phyloP scores from a whole-genome alignment of 306 rosid species.

The Ammopiptanthus mongolicus region DNA sequence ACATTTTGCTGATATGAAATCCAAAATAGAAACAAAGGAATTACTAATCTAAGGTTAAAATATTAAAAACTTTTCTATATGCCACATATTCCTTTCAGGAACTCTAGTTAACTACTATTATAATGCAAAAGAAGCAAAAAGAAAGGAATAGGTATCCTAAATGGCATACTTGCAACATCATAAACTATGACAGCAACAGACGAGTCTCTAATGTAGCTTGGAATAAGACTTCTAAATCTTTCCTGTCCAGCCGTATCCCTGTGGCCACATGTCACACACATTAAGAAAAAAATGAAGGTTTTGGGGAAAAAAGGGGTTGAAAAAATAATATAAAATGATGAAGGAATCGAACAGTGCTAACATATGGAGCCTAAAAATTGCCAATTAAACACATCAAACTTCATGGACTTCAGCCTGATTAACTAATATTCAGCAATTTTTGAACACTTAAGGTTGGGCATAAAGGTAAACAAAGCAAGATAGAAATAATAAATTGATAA shows the following conservation, averaged over 20 bases:
- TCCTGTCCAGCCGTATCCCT: slow-evolving; percentile 56
- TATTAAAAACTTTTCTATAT: not conserved
- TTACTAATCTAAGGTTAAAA: not conserved
- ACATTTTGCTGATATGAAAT: not conserved
- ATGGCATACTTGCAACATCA: slow-evolving; percentile 42
- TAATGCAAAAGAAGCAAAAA: not conserved
- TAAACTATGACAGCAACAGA: slow-evolving; percentile 45
- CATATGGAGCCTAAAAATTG: not conserved
- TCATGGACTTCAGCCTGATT: not conserved
- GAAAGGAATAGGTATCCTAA: slow-evolving; percentile 5
- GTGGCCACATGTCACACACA: not conserved
- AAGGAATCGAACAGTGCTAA: not conserved
- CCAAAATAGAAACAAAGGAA: not conserved
- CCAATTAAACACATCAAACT: slow-evolving; percentile 3
- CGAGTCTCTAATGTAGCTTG: slow-evolving; percentile 48
- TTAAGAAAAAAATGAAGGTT: not conserved
- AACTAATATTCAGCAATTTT: not conserved
- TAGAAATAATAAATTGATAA: not conserved
- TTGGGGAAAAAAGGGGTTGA: not conserved
- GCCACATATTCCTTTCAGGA: not conserved
- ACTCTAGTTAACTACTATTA: not conserved
- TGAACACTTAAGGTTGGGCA: not conserved
- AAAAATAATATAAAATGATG: not conserved
- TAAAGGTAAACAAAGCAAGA: not conserved
- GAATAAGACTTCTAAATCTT: slow-evolving; percentile 50